Base-by-base conservation (phyloP, 1,284 basidiomycete genomes). In the Pseudozyma hubeiensis region DNA sequence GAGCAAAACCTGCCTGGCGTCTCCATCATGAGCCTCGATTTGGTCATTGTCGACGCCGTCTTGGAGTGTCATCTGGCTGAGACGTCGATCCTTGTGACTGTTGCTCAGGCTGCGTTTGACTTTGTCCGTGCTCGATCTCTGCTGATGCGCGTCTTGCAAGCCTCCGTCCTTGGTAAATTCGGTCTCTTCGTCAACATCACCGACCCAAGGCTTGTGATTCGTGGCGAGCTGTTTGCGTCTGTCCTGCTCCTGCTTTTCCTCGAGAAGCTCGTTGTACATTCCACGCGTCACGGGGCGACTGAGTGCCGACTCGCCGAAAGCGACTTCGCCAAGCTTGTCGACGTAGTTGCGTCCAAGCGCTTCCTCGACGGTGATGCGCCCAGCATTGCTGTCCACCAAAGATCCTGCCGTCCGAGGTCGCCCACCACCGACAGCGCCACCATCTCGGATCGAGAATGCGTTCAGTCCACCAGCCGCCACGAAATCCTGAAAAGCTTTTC, bases 401-500 rank as follows among this genome's bases (percentile, higher is more conserved):
- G 67, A 64, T 7, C 53, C 67, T 7, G 43, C 59, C 3, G 37
- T 29, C 0, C 24, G 30, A n/a, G 30, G 46, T 19, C 35, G 13
- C 0, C 10, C 46, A n/a, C 17, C 17, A 8, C 37, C 13, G 8
- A 17, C 37, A 37, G 40, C 45, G 4, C 46, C 51, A 29, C 63
- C 67, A 17, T 73, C 62, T 10, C 59, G 55, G 41, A 73, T 64
- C n/a, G 62, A 70, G 48, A 76, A 47, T 30, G 76, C 76, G 8
- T 75, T 58, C 17, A 78, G 53, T 3, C 76, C 76, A 29, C 74
- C 74, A 17, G 76, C 62, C 33, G 68, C 62, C 37, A 76, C 73
- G 53, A 78, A 78, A 45, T 78, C 74, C 46, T 78, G 76, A 31
- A 78, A 78, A 2, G 76, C 76, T 33, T 70, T 70, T 13, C 76